phyloP scores from a whole-genome alignment of 2,329 filamentous ascomycete species.

The Chaetomium olivaceum region DNA sequence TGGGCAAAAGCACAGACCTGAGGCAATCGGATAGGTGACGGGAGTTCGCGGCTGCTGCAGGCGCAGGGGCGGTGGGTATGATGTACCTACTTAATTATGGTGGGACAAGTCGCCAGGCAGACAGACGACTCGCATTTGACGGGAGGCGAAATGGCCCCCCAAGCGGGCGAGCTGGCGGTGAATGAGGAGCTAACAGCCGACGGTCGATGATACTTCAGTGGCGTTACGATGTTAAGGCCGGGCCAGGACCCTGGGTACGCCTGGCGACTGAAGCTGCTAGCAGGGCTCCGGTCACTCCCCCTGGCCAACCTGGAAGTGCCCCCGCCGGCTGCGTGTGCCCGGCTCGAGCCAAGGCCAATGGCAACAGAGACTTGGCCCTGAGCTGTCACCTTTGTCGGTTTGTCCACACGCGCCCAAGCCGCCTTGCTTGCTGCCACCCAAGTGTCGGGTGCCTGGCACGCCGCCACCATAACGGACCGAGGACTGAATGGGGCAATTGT shows the following conservation, averaged over 20 bases:
- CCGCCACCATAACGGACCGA: background rate
- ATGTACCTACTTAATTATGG: conserved; percentile 32
- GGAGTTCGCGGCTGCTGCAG: conserved; percentile 8
- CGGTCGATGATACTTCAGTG: conserved; percentile 30
- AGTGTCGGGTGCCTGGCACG: background rate
- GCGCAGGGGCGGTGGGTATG: conserved; percentile 17
- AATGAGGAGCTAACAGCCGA: conserved; percentile 29
- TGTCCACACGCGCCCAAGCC: background rate
- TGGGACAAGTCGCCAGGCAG: conserved; percentile 31
- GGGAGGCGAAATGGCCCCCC: conserved; percentile 24
- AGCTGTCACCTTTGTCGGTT: conserved; percentile 17
- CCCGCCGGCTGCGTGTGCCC: conserved; percentile 6
- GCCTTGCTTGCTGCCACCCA: background rate
- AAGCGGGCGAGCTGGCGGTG: conserved; percentile 24
- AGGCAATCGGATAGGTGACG: conserved; percentile 1
- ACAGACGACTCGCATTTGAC: conserved; percentile 27
- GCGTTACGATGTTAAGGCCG: conserved; percentile 14
- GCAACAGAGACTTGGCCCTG: background rate
- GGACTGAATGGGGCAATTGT: conserved; percentile 1
- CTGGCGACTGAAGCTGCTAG: conserved; percentile 25
- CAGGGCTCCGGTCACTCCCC: conserved; percentile 21
- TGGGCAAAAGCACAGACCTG: background rate
- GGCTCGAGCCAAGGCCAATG: background rate
- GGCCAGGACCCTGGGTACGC: conserved; percentile 3
- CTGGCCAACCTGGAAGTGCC: conserved; percentile 24